Evolutionary conservation across 352 stramenopile species (phyloP).

Genomic region (Phytophthora tubulina): DNA sequence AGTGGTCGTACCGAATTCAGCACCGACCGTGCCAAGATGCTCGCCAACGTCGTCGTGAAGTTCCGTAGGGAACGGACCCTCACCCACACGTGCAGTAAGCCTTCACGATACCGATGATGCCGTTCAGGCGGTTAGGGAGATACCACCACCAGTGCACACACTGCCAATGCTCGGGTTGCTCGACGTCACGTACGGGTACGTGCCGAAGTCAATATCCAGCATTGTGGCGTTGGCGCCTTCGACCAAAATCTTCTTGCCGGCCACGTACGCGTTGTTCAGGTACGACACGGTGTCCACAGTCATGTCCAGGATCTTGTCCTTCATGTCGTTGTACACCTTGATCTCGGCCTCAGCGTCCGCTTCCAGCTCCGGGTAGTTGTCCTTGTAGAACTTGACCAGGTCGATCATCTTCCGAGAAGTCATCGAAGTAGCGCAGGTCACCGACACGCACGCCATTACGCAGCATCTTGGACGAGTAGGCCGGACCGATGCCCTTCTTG

Average conservation of each 20-base stretch:
- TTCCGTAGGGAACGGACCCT: conserved; percentile 99
- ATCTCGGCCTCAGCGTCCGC: conserved; percentile 90
- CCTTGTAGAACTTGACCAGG: conserved; percentile 93
- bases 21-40: conserved; percentile 93
- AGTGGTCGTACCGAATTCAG: conserved; percentile 98
- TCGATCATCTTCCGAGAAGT: conserved; percentile 92
- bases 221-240: conserved; percentile 99
- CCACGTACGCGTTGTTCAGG: conserved; percentile 96
- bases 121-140: conserved; percentile 92
- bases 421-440: conserved; percentile 93
- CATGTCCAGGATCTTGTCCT: conserved; percentile 87
- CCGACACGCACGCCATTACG: conserved; percentile 98
- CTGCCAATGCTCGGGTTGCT: conserved; percentile 98
- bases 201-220: conserved; percentile 99
- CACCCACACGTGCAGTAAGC: conserved; percentile 99
- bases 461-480: conserved; percentile 99
- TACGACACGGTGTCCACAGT: conserved; percentile 97
- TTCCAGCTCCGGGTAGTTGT: conserved; percentile 86
- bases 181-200: conserved; percentile 99
- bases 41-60: conserved; percentile 92
- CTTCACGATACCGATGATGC: conserved; percentile 99
- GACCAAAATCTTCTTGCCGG: conserved; percentile 97
- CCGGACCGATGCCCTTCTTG: conserved; percentile 98
- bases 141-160: conserved; percentile 97
- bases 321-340: conserved; percentile 82